Conservation (phyloP, 148 eudicot genomes). For the Dianthus caryophyllus region DNA sequence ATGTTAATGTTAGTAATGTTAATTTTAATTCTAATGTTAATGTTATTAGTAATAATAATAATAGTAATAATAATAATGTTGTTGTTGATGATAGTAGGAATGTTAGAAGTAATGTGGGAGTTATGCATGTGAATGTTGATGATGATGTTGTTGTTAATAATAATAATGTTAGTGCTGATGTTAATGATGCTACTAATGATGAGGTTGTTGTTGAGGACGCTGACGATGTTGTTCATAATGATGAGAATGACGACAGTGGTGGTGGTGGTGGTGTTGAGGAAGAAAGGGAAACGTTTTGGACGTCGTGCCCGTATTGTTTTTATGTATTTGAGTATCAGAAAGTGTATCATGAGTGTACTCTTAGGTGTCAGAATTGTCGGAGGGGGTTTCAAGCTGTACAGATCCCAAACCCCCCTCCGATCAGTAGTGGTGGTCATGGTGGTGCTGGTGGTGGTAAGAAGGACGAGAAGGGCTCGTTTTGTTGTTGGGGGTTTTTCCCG, state of each 20-base stretch:
- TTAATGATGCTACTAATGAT: not conserved
- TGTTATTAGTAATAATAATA: constrained; percentile 10
- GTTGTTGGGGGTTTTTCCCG: constrained; percentile 87
- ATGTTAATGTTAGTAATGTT: too few relatives aligned
- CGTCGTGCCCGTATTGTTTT: constrained; percentile 86
- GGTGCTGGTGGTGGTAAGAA: not conserved
- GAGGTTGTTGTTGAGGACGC: not conserved
- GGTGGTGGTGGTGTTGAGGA: constrained; percentile 3
- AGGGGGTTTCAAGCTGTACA: constrained; percentile 72
- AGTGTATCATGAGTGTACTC: constrained; percentile 51
- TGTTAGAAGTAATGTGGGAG: too few relatives aligned
- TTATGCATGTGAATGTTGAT: not conserved
- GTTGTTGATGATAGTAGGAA: not conserved
- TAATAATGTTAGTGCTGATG: not conserved
- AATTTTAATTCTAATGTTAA: too few relatives aligned
- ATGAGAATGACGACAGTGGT: not conserved
- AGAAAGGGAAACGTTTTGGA: constrained; percentile 54
- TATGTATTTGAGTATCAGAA: constrained; percentile 62
- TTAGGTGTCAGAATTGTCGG: constrained; percentile 77
- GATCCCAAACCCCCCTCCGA: constrained; percentile 53
- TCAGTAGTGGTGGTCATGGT: constrained; percentile 12
- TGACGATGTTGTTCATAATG: constrained; percentile 15
- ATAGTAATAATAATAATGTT: constrained; percentile 1
- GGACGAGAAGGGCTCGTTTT: constrained; percentile 43
- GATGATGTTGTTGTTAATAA: not conserved